These are phyloP conservation scores for Dalbergia cochinchinensis DNA, from an alignment of 306 rosid genomes.

Conservation along the genomic window DNA sequence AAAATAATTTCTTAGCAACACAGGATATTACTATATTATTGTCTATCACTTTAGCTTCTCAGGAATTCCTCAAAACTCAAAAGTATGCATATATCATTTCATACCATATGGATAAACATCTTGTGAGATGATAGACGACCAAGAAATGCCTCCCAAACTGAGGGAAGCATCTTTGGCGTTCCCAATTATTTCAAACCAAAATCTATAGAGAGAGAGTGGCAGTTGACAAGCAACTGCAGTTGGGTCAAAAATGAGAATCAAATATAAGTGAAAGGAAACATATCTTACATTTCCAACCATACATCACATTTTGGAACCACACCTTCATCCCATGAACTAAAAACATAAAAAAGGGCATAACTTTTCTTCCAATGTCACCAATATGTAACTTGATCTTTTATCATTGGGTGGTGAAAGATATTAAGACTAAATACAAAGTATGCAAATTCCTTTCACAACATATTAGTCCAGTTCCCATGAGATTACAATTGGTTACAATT, in stretches of 20 bases:
- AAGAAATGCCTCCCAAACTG: not conserved
- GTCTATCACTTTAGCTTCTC: constrained; percentile 9
- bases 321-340: not conserved
- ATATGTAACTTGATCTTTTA: constrained; percentile 1
- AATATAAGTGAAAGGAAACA: constrained; percentile 15
- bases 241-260: constrained; percentile 22
- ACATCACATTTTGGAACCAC: not conserved
- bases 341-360: not conserved
- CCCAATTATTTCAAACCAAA: constrained; percentile 19
- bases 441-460: constrained; percentile 2
- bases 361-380: constrained; percentile 4
- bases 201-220: not conserved
- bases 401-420: constrained; percentile 4
- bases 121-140: constrained; percentile 9
- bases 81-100: not conserved
- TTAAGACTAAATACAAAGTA: not conserved
- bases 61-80: no score
- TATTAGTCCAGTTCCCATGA: constrained; percentile 4
- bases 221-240: constrained; percentile 17
- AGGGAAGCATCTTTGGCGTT: constrained; percentile 3
- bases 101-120: constrained; percentile 6
- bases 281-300: not conserved
- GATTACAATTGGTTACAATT: not conserved
- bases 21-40: constrained; percentile 29
- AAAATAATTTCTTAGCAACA: constrained; percentile 48